Evolutionary conservation across 306 rosid genomes (phyloP).

Genomic region (Gastrolobium bilobum): DNA sequence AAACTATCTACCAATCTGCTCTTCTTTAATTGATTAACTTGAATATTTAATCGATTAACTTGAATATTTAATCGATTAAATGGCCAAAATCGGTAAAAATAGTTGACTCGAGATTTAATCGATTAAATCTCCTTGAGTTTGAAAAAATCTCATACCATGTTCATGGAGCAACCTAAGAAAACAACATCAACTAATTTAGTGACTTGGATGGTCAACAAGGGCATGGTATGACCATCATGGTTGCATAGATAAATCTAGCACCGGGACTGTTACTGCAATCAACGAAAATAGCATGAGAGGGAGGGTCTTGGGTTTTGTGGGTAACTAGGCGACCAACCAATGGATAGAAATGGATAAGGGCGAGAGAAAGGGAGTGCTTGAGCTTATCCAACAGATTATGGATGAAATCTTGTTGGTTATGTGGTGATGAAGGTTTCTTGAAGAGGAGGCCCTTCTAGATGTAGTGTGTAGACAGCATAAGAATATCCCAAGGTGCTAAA

Average conservation of each 20-base stretch:
- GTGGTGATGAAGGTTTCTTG: constrained; percentile 53
- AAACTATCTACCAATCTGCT: too few relatives aligned
- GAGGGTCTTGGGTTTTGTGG: constrained; percentile 38
- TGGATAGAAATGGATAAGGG: constrained; percentile 74
- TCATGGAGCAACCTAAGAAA: constrained; percentile 75
- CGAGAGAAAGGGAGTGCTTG: constrained; percentile 61
- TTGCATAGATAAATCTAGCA: constrained; percentile 65
- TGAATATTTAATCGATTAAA: too few relatives aligned
- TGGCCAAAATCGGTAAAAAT: too few relatives aligned
- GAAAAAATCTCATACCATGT: too few relatives aligned
- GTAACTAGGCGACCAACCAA: constrained; percentile 66
- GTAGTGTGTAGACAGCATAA: constrained; percentile 59
- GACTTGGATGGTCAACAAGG: constrained; percentile 65
- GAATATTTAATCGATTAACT: too few relatives aligned
- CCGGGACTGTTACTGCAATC: constrained; percentile 58
- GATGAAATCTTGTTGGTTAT: constrained; percentile 37
- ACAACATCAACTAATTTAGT: constrained; percentile 69
- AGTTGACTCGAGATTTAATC: too few relatives aligned
- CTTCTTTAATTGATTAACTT: too few relatives aligned
- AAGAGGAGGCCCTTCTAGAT: constrained; percentile 81
- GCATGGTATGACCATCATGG: constrained; percentile 70
- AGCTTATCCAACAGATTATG: constrained; percentile 49
- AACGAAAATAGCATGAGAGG: constrained; percentile 50
- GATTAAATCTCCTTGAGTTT: too few relatives aligned
- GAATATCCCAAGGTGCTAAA: constrained; percentile 63